Conservation (phyloP, 2,329 filamentous ascomycete species). For the Verticillium nubilum region DNA sequence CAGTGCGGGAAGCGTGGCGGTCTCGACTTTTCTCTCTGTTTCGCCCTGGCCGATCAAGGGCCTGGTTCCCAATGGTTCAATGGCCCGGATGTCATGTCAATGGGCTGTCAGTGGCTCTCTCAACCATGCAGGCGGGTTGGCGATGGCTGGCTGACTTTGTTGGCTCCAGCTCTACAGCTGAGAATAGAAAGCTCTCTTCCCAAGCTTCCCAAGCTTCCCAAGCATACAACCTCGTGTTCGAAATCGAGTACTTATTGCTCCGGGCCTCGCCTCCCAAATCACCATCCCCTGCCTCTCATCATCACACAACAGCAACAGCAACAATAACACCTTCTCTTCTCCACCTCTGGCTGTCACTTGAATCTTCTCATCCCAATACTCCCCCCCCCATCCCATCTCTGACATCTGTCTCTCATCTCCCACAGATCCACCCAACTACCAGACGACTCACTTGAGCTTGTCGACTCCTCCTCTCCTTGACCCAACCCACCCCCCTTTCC, state of each 20-base stretch:
- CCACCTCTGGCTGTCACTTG: not conserved
- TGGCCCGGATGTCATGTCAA: not conserved
- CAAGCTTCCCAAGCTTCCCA: no score
- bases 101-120: not conserved
- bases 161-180: not conserved
- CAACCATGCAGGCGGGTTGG: not conserved
- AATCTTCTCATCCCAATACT: not conserved
- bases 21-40: not conserved
- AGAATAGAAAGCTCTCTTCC: not conserved
- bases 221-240: not conserved
- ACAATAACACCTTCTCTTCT: not conserved
- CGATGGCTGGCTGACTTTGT: not conserved
- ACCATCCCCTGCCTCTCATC: not conserved
- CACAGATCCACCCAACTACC: not conserved
- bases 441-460: not conserved
- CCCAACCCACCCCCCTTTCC: not conserved
- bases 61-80: not conserved
- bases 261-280: not conserved
- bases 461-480: not conserved
- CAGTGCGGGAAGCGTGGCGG: not conserved
- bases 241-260: not conserved
- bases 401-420: not conserved
- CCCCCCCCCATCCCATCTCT: not conserved
- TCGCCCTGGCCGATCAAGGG: not conserved
- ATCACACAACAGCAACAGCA: not conserved